These are phyloP conservation scores for Sugiyamaella smithiae DNA, from an alignment of 805 yeast genomes.

Conservation along the genomic window DNA sequence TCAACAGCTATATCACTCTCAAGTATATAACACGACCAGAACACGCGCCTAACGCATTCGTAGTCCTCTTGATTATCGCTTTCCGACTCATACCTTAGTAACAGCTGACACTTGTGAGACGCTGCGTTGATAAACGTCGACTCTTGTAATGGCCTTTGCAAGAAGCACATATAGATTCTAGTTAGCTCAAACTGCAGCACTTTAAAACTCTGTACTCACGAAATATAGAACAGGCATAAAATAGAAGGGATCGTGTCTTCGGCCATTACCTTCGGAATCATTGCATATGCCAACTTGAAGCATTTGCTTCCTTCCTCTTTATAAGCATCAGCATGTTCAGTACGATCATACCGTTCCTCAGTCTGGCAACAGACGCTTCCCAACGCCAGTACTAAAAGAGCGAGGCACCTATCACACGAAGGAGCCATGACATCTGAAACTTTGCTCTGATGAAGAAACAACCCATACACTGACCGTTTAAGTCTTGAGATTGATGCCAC, in stretches of 20 bases:
- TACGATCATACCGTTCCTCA: neutral
- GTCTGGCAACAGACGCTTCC: slow-evolving; percentile 12
- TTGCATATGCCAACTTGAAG: slow-evolving; percentile 7
- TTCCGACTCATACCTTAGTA: slow-evolving; percentile 9
- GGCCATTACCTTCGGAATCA: slow-evolving; percentile 7
- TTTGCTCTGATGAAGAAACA: neutral
- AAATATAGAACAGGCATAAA: slow-evolving; percentile 14
- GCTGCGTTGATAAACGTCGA: slow-evolving; percentile 14
- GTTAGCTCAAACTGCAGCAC: neutral
- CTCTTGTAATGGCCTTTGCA: slow-evolving; percentile 16
- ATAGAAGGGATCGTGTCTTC: slow-evolving; percentile 11
- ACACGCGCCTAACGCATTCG: slow-evolving; percentile 15
- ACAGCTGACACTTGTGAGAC: slow-evolving; percentile 14
- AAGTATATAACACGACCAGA: slow-evolving; percentile 17
- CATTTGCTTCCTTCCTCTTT: neutral
- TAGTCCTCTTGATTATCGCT: slow-evolving; percentile 3
- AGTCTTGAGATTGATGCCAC: slow-evolving; percentile 6
- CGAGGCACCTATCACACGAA: slow-evolving; percentile 7
- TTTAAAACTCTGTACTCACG: slow-evolving; percentile 6
- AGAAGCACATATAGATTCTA: slow-evolving; percentile 16
- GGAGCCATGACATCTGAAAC: neutral
- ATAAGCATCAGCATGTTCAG: neutral
- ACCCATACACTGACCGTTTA: neutral
- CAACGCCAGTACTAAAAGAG: slow-evolving; percentile 7
- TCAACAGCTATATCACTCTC: slow-evolving; percentile 19